Percentiles rank a stretch among this genome's conserved stretches.
These are phyloP conservation scores for Astrothelium macrocarpum DNA, from an alignment of 495 filamentous ascomycete genomes.

Conservation along the genomic window DNA sequence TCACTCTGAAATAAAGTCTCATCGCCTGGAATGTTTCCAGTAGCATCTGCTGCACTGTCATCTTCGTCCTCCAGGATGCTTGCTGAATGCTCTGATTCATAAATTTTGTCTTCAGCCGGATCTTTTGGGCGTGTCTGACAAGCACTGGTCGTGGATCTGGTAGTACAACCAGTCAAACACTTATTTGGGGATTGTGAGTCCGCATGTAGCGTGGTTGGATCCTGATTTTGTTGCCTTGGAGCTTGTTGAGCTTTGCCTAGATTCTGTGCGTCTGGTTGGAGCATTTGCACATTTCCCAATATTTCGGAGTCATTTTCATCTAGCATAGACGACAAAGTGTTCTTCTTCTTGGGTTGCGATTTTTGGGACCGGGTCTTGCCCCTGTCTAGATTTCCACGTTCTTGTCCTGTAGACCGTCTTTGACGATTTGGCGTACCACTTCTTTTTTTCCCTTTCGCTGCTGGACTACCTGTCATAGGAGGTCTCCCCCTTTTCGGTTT, in stretches of 20 bases:
- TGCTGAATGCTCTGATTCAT: conserved; percentile 10
- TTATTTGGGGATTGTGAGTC: too few relatives aligned
- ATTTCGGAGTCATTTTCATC: not conserved
- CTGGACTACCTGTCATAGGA: conserved; percentile 15
- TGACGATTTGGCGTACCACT: conserved; percentile 24
- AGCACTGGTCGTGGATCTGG: not conserved
- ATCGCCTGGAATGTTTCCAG: conserved; percentile 17
- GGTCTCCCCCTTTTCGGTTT: conserved; percentile 22
- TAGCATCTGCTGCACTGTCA: not conserved
- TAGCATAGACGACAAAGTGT: not conserved
- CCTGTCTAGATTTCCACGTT: conserved; percentile 6
- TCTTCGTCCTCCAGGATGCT: not conserved
- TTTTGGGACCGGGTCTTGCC: not conserved
- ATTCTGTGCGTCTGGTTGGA: not conserved
- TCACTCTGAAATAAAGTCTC: conserved; percentile 30
- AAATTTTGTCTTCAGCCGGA: conserved; percentile 8
- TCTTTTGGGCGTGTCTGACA: not conserved
- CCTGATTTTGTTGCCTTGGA: not conserved
- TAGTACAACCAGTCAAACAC: not conserved
- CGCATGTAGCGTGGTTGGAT: not conserved
- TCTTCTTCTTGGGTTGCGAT: not conserved
- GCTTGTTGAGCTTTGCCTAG: not conserved
- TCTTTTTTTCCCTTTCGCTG: conserved; percentile 19
- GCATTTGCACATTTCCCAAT: not conserved
- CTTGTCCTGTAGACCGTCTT: conserved; percentile 5